These are phyloP conservation scores for Pyrenochaeta sp. DNA, from an alignment of 2,329 filamentous ascomycete genomes.

Conservation along the genomic window DNA sequence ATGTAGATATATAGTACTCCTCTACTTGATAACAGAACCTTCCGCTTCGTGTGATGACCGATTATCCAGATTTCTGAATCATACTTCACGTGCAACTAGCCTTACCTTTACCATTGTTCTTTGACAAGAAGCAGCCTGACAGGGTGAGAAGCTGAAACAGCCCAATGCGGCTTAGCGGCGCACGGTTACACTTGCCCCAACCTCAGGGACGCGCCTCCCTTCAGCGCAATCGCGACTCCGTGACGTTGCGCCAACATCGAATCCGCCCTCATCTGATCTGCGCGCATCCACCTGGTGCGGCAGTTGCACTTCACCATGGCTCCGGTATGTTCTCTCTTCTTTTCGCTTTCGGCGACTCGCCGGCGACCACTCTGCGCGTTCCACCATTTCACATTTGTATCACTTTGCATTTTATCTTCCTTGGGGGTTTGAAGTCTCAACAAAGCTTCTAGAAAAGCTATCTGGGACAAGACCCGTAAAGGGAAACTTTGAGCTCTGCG, in stretches of 20 bases:
- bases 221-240: conserved; percentile 42
- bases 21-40: too few relatives aligned
- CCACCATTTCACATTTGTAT: neutral
- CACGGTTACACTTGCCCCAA: conserved; percentile 34
- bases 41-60: too few relatives aligned
- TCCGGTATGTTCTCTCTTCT: conserved; percentile 37
- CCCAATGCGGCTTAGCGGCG: conserved; percentile 19
- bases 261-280: conserved; percentile 25
- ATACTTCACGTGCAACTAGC: too few relatives aligned
- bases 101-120: too few relatives aligned
- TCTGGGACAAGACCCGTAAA: too few relatives aligned
- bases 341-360: conserved; percentile 5
- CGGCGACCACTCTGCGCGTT: neutral
- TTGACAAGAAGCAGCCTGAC: too few relatives aligned
- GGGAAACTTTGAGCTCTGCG: too few relatives aligned
- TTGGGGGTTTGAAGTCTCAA: neutral
- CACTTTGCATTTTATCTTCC: neutral
- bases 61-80: too few relatives aligned
- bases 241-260: conserved; percentile 27
- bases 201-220: conserved; percentile 41
- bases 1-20: too few relatives aligned
- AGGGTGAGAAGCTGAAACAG: too few relatives aligned
- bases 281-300: conserved; percentile 21
- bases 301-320: conserved; percentile 34
- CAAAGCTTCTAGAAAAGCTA: neutral